A percentile compares a stretch with the other conserved stretches of the same genome.
These are phyloP conservation scores for Aethionema arabicum DNA, from an alignment of 345 rosid species.

Conservation along the genomic window DNA sequence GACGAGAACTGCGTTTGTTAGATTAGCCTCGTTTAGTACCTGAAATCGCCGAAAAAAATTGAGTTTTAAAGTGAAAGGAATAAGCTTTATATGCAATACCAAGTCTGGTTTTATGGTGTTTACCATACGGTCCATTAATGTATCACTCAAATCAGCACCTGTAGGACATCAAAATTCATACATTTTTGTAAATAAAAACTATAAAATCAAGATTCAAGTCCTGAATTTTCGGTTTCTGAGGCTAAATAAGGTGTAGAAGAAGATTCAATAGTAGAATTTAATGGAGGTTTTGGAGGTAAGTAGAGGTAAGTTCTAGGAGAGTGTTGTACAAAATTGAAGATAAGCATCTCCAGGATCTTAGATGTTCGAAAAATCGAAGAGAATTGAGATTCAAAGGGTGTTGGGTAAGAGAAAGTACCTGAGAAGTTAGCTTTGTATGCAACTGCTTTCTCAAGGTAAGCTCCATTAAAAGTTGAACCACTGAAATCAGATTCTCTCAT, in stretches of 20 bases:
- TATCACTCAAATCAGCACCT: constrained; percentile 98
- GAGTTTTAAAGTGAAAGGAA: background rate
- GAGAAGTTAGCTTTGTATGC: constrained; percentile 91
- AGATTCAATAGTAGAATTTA: no score
- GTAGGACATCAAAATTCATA: constrained; percentile 22
- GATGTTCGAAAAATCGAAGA: no score
- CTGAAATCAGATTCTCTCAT: constrained; percentile 96
- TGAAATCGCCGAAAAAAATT: constrained; percentile 12
- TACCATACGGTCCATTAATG: constrained; percentile 99
- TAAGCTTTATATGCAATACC: background rate
- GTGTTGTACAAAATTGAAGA: no score
- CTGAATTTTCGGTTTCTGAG: background rate
- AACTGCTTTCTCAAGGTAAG: constrained; percentile 94
- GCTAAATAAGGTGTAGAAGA: no score
- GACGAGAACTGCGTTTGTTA: constrained; percentile 76
- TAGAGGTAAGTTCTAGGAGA: no score
- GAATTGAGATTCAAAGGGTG: background rate
- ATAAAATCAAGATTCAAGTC: background rate
- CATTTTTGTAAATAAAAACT: constrained; percentile 15
- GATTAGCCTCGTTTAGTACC: constrained; percentile 94
- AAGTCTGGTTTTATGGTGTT: background rate
- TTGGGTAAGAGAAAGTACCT: constrained; percentile 49
- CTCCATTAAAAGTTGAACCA: constrained; percentile 92
- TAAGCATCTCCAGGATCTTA: no score
- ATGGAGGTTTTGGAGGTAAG: no score